Evolutionary conservation across 805 yeast species (phyloP).

Genomic region (Lipomyces starkeyi): DNA sequence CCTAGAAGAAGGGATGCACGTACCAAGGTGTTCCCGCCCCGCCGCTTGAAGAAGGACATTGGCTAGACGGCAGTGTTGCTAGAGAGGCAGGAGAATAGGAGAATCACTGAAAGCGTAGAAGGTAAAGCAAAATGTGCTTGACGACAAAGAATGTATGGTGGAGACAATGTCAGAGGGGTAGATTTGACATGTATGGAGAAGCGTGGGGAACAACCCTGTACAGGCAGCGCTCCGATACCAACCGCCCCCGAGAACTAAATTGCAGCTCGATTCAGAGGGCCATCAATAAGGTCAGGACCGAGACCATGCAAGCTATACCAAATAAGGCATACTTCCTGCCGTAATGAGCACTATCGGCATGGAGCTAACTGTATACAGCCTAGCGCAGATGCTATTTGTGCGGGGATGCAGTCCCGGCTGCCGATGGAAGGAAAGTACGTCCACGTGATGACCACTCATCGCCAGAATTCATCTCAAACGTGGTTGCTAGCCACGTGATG

Average conservation of each 20-base stretch:
- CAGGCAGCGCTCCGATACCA: not conserved
- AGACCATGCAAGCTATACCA: not conserved
- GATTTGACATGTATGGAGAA: constrained; percentile 1
- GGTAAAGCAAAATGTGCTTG: not conserved
- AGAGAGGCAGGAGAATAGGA: not conserved
- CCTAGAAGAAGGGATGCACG: not conserved
- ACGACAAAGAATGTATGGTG: not conserved
- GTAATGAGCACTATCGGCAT: not conserved
- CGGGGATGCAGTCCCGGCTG: not conserved
- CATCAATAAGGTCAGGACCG: not conserved
- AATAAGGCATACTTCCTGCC: not conserved
- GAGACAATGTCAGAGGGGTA: not conserved
- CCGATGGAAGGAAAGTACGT: too few species aligned
- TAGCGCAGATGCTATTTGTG: not conserved
- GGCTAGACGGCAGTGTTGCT: constrained; percentile 1
- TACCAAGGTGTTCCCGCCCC: constrained; percentile 26
- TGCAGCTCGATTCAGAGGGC: not conserved
- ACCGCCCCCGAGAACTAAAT: too few species aligned
- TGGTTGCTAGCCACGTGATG: constrained; percentile 3
- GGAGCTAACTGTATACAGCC: not conserved
- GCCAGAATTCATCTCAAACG: too few species aligned
- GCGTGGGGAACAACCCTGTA: not conserved
- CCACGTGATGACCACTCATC: not conserved
- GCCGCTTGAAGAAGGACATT: constrained; percentile 35
- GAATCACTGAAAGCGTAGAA: not conserved